Evolutionary conservation across 2,329 filamentous ascomycete genomes (phyloP), one percentile per base, ranked within the genome.

Genomic region (Neofusicoccum sp.): DNA sequence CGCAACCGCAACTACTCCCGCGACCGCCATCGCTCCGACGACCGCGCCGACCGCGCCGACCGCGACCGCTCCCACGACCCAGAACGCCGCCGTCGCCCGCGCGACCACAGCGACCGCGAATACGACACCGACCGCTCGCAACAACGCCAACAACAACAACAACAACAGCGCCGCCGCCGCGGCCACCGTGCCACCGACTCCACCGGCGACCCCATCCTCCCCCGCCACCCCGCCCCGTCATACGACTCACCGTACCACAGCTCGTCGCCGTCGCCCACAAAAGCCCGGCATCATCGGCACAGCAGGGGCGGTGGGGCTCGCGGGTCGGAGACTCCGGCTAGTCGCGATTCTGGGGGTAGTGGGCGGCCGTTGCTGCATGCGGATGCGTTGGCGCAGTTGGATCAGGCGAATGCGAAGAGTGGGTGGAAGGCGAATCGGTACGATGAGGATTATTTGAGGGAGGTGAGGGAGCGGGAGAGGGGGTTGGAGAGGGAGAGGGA

Each of bases 331-430:
- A 53, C 58, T 9, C 45, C 47, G 38, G 58, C 47, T 56, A 66
- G 63, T 30, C 54, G 62, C 11, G 64, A 63, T 43, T 68, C 70
- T 16, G 72, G 70, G 33, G 67, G 67, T 5, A 70, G 68, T 20
- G 71, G 66, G 54, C 73, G 73, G 26, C 68, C 68, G 40, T 71
- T 74, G 49, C 66, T 81, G 67, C 86, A 68, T 73, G 78, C 75
- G 63, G 83, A 85, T 66, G 86, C 88, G 4, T 74, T 93, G 51
- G 87, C 86, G 11, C 84, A 86, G 68, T 74, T 93, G 48, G 83
- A 91, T 66, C 80, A 84, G 53, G 76, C 84, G 58, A 87, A 90
- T 72, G 79, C 82, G 28, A 82, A 84, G 64, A 79, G 78, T 61
- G 76, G 76, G 3, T 79, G 76, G 73, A 70, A 70, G 24, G 71